Conservation (phyloP, 192 early-diverging fungal species). For the Backusella tarrabulga region DNA sequence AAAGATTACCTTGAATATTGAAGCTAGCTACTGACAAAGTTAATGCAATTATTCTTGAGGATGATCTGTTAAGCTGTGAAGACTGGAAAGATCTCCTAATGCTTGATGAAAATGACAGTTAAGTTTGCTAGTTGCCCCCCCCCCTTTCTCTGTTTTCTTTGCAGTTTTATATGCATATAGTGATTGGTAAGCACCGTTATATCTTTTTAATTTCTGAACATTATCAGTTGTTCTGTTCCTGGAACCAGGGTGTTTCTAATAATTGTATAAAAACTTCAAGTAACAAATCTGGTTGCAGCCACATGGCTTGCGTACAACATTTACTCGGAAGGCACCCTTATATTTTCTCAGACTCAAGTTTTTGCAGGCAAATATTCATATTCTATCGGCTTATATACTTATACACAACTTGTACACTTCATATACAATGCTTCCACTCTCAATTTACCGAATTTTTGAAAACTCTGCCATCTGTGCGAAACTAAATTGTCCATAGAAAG, state of each 20-base stretch:
- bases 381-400: background rate
- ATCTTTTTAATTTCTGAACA: background rate
- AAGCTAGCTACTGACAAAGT: too few relatives aligned
- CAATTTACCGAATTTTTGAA: background rate
- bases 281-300: background rate
- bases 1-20: too few relatives aligned
- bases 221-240: background rate
- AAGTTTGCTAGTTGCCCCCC: too few relatives aligned
- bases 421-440: too few relatives aligned
- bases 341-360: background rate
- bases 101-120: too few relatives aligned
- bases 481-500: too few relatives aligned
- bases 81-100: too few relatives aligned
- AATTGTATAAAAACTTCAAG: background rate
- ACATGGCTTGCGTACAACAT: background rate
- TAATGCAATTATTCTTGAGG: too few relatives aligned
- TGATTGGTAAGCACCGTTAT: background rate
- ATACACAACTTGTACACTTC: background rate
- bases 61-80: too few relatives aligned
- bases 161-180: background rate
- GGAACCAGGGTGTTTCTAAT: background rate
- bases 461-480: too few relatives aligned
- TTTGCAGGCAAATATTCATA: background rate
- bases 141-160: background rate
- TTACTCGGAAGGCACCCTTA: background rate